Evolutionary conservation across 768 basidiomycete species (phyloP), one percentile per base, ranked within the genome.

Genomic region (Xerocomellus dryophilus): DNA sequence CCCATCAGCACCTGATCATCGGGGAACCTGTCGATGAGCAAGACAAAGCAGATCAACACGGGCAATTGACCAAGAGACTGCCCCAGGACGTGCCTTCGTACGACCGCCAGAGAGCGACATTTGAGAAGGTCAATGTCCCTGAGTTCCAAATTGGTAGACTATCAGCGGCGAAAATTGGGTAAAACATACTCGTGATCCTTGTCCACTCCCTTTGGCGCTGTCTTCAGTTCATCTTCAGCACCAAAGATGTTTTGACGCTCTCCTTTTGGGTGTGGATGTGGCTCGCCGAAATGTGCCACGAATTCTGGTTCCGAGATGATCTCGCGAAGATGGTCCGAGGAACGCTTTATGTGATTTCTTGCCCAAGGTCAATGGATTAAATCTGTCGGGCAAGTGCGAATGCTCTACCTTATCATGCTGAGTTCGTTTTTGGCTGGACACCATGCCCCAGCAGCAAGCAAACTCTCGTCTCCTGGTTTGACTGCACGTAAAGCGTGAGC

Each of bases 101-200:
- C 66, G 3, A 95, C 90, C 3, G 79, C 85, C 32, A 92, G 82
- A 17, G 85, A 84, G 23, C 93, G 83, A 56, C 90, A 86, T 70
- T 90, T 91, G 57, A 99, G 73, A 46, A 98, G 72, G 68, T 96
- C 95, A 59, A 99, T 98, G 66, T 98, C 93, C 69, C 87, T 90
- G 35, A 2, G 55, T 42, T 47, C 17, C 35, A 44, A 27, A 20
- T 27, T 25, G 9, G 54, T 43, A 36, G 25, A 45, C 36, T 20
- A 50, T 35, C 35, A 44, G 25, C 32, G 14, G 18, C 18, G 27
- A 14, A 41, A 46, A 15, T 43, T 27, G 5, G n/a, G 36, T 4
- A 14, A 42, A 10, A 62, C 78, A 17, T 51, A 90, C 89, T 77
- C 76, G 66, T 98, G 93, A 29, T 78, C 79, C 71, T 93, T 98